Base-by-base conservation (phyloP, 2,329 filamentous ascomycete species). In the Amauroascus verrucosus region DNA sequence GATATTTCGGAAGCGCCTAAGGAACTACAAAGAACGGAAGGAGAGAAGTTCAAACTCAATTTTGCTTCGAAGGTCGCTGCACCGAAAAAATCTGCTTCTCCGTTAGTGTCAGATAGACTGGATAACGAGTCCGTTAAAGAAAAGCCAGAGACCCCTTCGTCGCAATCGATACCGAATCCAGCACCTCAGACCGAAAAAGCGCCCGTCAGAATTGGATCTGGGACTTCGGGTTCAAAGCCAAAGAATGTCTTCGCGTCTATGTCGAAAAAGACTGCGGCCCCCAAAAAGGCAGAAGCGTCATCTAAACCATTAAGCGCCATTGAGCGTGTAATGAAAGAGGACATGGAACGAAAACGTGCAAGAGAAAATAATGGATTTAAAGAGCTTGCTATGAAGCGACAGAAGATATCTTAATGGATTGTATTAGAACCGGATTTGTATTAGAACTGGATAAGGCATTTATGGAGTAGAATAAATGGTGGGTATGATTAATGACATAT, bases 211-310 rank as follows among this genome's bases (percentile, higher is more conserved):
- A 22, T 57, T 22, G 50, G 50, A 32, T 24, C 35, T 41, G 49
- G 45, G 24, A 30, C 35, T 18, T 20, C 44, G 1, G 22, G 28
- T 20, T 53, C 55, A 33, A 58, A 57, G 32, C 52, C 57, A 18
- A 58, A 58, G 38, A 58, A 58, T 49, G 57, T 58, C 22, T 58
- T 58, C 14, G 55, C 57, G 9, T 51, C 57, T 2, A 55, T 53
- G 14, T 52, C 57, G 18, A 58, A 55, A 43, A 58, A 55, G 18
- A 55, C 44, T 22, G 49, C 38, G 18, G 20, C 43, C 8, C n/a
- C 51, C 20, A 57, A 54, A 16, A 58, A 54, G 14, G 30, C 50
- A 20, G 55, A 57, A 46, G 44, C 53, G 1, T 35, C 56, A 4
- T 28, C 56, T 5, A 59, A 53, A 30, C 52, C 54, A 9, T 30